Evolutionary conservation across 2,329 filamentous ascomycete genomes (phyloP), one percentile per base, ranked within the genome.

Genomic region (Didymella glomerata): DNA sequence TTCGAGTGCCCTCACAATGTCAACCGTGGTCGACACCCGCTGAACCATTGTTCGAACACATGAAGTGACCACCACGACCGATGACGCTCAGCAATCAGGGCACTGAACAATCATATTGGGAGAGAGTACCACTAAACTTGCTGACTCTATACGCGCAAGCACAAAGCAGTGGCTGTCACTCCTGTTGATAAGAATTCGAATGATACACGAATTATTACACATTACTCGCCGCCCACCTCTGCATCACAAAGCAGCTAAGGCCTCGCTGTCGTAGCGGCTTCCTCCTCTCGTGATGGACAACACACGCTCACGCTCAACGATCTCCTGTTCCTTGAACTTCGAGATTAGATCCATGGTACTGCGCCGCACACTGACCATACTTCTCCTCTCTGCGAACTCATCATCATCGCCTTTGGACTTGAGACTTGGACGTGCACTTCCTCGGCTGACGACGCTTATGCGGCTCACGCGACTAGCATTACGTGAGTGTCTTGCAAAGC

Each of bases 261-360:
- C 18, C 22, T 40, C 36, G 14, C n/a, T 40, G 9, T 50, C 46
- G 7, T 49, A 59, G 22, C 51, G 48, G 32, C 62, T 61, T 25
- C 64, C 67, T n/a, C 49, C 36, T 4, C 66, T 56, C 13, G 64
- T 61, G 14, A 76, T 60, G 10, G 63, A 64, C 53, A 76, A 42
- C 7, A 74, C 68, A 18, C 58, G 68, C 44, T 71, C 70, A 40
- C 66, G 64, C 58, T 79, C 78, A n/a, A 65, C 64, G 27, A 67
- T 64, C 57, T 79, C 76, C 54, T 73, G 70, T 54, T 75, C 68
- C 54, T 76, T 68, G 55, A 78, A 75, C 48, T 73, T 66, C n/a
- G 69, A 67, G 10, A 78, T 63, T 60, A 80, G 61, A 62, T 80
- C 78, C 68, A 78, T 74, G 8, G 77, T 79, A 61, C 78, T 79